Base-by-base conservation (phyloP, 2,329 filamentous ascomycete species). In the Keithomyces neogunnii region DNA sequence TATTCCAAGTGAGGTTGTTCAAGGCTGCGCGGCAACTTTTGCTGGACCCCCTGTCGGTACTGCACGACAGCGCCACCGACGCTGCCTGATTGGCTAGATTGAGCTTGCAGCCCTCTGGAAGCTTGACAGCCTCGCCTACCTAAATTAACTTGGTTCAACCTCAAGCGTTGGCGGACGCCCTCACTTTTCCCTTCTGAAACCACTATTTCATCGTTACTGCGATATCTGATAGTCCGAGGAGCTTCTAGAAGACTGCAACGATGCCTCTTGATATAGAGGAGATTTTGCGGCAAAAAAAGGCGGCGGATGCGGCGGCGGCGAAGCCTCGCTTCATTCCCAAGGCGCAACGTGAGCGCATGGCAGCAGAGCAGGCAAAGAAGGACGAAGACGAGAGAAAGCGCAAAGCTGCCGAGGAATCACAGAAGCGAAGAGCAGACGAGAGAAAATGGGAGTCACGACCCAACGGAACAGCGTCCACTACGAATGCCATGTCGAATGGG, bases 281-380 rank as follows among this genome's bases (percentile, higher is more conserved):
- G 60, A 78, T 96, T 4, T 71, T 96, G 28, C 82, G 83, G 58
- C 86, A 91, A 71, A 95, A 95, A 75, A 88, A 87, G 64, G 89
- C 88, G 55, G 86, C 88, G 31, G 89, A 93, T 69, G 87, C 86
- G 36, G 89, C 86, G 13, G 86, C 89, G 8, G 80, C 88, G 51
- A 96, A 93, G 75, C 90, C 90, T 4, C 91, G 89, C 66, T 95
- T 95, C 65, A 73, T 96, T 28, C 86, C 88, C 4, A 93, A 88
- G 72, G 85, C 86, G 33, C 81, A 95, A 66, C 81, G 91, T 51
- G 89, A 95, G 65, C 81, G 83, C 54, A 69, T 95, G 30, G 89
- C 89, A 32, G 75, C 89, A 13, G 88, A 95, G 63, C 89, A 89
- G 71, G 77, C 82, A 33, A 76, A 81, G 63, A 88, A 90, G 70